Evolutionary conservation across 2,329 filamentous ascomycete genomes (phyloP).

Genomic region (Raffaelea deltoideospora): DNA sequence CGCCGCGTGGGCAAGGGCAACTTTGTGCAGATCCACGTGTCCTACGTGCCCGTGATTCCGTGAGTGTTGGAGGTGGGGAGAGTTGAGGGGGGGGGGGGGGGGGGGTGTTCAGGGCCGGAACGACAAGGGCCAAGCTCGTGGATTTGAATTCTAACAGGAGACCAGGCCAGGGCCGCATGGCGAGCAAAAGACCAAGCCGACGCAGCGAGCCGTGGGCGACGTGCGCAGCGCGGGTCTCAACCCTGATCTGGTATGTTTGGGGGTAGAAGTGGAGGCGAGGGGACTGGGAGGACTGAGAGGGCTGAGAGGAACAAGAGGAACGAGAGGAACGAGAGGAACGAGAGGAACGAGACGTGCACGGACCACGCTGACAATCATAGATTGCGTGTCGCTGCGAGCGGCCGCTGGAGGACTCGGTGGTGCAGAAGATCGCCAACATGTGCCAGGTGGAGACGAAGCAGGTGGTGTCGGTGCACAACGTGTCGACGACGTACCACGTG

Average conservation of each 20-base stretch:
- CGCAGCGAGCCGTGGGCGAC: conserved; percentile 75
- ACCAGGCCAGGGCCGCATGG: conserved; percentile 20
- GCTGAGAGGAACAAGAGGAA: not conserved
- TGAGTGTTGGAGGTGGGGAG: too few relatives aligned
- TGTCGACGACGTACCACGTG: conserved; percentile 85
- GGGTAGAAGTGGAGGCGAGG: too few relatives aligned
- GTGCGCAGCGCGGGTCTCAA: conserved; percentile 66
- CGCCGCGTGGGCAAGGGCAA: conserved; percentile 59
- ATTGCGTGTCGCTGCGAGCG: conserved; percentile 86
- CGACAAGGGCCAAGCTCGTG: not conserved
- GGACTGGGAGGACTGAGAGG: not conserved
- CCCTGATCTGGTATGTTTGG: conserved; percentile 47
- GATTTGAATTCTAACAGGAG: conserved; percentile 4
- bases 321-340: not conserved
- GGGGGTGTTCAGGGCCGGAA: not conserved
- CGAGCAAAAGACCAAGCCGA: conserved; percentile 94
- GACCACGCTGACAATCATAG: too few relatives aligned
- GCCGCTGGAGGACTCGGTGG: conserved; percentile 55
- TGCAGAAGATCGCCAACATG: conserved; percentile 76
- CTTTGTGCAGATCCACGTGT: conserved; percentile 81
- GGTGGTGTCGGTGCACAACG: conserved; percentile 79
- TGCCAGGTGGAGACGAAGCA: conserved; percentile 79
- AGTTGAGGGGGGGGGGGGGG: too few relatives aligned
- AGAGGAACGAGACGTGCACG: too few relatives aligned
- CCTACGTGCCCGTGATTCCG: conserved; percentile 56